Base-by-base conservation (phyloP, 2,329 filamentous ascomycete species). In the Sporothrix humicola region DNA sequence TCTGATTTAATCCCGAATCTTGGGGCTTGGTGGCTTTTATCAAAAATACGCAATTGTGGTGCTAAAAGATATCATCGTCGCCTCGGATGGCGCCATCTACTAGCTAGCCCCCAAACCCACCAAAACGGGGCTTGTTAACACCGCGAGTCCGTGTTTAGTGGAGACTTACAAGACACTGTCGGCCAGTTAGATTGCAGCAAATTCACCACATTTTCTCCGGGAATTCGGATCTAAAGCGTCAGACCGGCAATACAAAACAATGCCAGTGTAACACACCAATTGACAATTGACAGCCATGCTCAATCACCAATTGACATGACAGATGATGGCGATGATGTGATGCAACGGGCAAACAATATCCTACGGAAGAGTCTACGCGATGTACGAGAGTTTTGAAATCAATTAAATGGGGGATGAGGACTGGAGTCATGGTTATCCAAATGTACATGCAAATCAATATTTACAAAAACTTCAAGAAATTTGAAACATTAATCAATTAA, bases 61-160 rank as follows among this genome's bases (percentile, higher is more conserved):
- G 46, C 46, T 37, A 68, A 66, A 66, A 68, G 65, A 66, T 68
- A 68, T 52, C 65, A 68, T 68, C 7, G 15, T 37, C 3, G 46
- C 46, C 37, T 31, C 1, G 7, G 48, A 50, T 52, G 65, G 65
- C 65, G 65, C 46, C 65, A 68, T 68, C 23, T 68, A 8, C 65
- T 52, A 68, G 65, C 48, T 37, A 10, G 15, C n/a, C 37, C 7
- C 13, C 3, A 42, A 15, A 3, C 37, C 37, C 23, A 26, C 13
- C 12, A n/a, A 61, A 37, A 17, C 17, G 58, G 59, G 61, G 42
- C 61, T 15, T 65, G 12, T 23, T 65, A 23, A 7, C 61, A 65
- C 42, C 20, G 42, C 9, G n/a, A 48, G 42, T 15, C 37, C 10
- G 61, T 26, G 61, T 37, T 46, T 26, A 46, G 13, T 46, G 42